Conservation (phyloP, 2,329 filamentous ascomycete species). For the Trichophyton verrucosum region DNA sequence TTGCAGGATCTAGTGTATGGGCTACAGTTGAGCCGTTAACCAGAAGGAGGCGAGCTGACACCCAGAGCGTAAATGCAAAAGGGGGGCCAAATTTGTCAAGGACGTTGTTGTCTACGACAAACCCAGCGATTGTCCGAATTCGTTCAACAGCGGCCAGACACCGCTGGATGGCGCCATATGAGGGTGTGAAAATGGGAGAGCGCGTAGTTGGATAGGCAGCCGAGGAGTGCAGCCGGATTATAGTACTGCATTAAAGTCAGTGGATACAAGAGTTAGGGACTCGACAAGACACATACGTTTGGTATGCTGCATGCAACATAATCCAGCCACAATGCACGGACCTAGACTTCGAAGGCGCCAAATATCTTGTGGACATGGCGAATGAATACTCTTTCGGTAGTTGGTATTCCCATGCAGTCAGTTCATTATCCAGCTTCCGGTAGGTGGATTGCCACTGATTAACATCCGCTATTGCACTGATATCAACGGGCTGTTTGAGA, state of each 20-base stretch:
- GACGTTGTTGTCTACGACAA: conserved; percentile 62
- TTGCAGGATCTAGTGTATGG: conserved; percentile 65
- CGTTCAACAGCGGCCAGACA: conserved; percentile 75
- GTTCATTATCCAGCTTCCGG: conserved; percentile 66
- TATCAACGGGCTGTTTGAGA: conserved; percentile 78
- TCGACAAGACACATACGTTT: conserved; percentile 46
- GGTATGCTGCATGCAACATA: conserved; percentile 82
- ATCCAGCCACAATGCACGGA: conserved; percentile 71
- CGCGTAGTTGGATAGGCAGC: conserved; percentile 83
- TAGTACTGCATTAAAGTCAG: conserved; percentile 40
- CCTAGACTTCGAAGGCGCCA: conserved; percentile 54
- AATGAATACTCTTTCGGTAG: conserved; percentile 66
- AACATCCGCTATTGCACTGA: conserved; percentile 69
- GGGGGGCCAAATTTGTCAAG: conserved; percentile 73
- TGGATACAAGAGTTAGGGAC: background rate
- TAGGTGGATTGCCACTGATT: conserved; percentile 83
- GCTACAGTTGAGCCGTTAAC: conserved; percentile 87
- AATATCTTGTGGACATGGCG: conserved; percentile 62
- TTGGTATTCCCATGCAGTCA: conserved; percentile 72
- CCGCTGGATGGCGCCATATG: conserved; percentile 70
- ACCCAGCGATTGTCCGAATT: conserved; percentile 64
- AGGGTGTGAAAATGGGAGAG: conserved; percentile 79
- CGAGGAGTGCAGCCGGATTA: conserved; percentile 82
- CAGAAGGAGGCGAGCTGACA: conserved; percentile 71
- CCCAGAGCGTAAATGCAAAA: conserved; percentile 88